Conservation (phyloP, 306 rosid genomes). For the Vigna nakashimae region DNA sequence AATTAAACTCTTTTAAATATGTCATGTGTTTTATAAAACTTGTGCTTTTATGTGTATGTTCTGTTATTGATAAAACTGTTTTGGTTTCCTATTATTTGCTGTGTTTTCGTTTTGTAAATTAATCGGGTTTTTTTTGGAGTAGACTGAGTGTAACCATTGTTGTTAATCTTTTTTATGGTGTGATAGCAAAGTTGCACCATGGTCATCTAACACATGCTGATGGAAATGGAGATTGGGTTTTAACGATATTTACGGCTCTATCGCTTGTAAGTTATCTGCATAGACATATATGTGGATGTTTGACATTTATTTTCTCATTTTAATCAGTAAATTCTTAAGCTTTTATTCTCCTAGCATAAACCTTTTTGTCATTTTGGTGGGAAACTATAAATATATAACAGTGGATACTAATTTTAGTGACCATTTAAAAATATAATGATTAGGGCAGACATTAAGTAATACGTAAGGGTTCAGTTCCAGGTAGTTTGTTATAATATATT, state of each 20-base stretch:
- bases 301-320: slow-evolving; percentile 7
- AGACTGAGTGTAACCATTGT: slow-evolving; percentile 8
- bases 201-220: slow-evolving; percentile 90
- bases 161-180: slow-evolving; percentile 39
- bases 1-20: background rate
- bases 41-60: slow-evolving; percentile 11
- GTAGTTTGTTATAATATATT: background rate
- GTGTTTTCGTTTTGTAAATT: background rate
- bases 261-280: slow-evolving; percentile 73
- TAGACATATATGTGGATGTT: background rate
- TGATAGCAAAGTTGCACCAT: slow-evolving; percentile 91
- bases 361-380: background rate
- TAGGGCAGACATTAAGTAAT: background rate
- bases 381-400: background rate
- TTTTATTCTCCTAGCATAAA: background rate
- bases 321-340: slow-evolving; percentile 4
- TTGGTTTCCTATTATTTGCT: background rate
- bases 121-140: slow-evolving; percentile 18
- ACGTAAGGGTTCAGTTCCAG: background rate
- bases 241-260: slow-evolving; percentile 83
- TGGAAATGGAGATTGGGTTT: slow-evolving; percentile 98
- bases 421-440: background rate
- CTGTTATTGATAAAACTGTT: slow-evolving; percentile 7
- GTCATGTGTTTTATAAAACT: slow-evolving; percentile 6
- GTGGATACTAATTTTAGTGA: background rate